Base-by-base conservation (phyloP, 2,329 filamentous ascomycete genomes). In the Cladosporium sp. region DNA sequence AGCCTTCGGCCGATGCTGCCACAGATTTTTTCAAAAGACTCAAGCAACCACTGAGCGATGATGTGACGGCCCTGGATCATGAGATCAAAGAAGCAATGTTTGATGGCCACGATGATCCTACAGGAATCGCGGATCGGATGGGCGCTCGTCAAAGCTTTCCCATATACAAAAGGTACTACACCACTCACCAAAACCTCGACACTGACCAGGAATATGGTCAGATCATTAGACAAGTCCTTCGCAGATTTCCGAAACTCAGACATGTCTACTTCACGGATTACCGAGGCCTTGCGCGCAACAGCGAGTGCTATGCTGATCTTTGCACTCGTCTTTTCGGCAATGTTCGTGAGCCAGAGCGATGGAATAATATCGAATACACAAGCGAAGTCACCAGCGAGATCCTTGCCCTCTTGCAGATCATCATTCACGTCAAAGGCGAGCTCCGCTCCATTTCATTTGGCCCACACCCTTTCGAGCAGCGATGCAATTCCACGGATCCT, bases 261-360 rank as follows among this genome's bases (percentile, higher is more conserved):
- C 46, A 49, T 16, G 16, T 49, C 38, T 38, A 45, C 9, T 52
- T 52, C 42, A 52, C 49, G 40, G 49, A 53, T 37, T 53, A 46
- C 43, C 43, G 50, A n/a, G 43, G 43, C 22, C 43, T 53, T 3
- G 50, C 50, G 8, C 43, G 50, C 14, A 5, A 18, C 7, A 43
- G 43, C 10, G 50, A 53, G 19, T 41, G 43, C 43, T 53, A 53
- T 35, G 42, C 42, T 35, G 43, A 40, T 31, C 43, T 53, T 18
- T 46, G 50, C 50, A 46, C 43, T 13, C 42, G 50, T 7, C 31
- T 53, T 9, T 52, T 52, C 32, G 50, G 50, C 37, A 46, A 46
- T 9, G 44, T 46, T 11, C 35, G 43, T 13, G 50, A 53, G 44
- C 50, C 50, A 18, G 43, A 46, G 16, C 28, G 50, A 13, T 53